A percentile compares a stretch with the other conserved stretches of the same genome.
These are phyloP conservation scores for Monoraphidium neglectum DNA, from an alignment of 139 green algal genomes.

Conservation along the genomic window DNA sequence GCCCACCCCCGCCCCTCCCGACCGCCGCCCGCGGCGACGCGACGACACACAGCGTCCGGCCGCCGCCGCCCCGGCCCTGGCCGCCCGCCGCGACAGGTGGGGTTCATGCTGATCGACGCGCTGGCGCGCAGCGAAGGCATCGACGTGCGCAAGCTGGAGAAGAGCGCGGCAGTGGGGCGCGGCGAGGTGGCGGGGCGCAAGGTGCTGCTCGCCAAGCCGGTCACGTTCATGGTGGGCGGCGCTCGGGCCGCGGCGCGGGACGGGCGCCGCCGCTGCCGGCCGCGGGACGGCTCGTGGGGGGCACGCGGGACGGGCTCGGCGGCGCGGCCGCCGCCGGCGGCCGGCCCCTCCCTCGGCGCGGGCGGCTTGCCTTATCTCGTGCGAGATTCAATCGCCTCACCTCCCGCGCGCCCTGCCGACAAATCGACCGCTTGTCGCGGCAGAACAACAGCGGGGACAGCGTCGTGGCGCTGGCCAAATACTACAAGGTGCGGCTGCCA, in stretches of 20 bases:
- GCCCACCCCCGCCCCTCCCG: neutral
- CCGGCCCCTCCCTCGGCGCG: too few species aligned
- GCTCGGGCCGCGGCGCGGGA: too few species aligned
- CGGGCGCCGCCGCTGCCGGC: too few species aligned
- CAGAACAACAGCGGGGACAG: slow-evolving; percentile 87
- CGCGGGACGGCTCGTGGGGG: too few species aligned
- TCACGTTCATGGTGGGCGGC: slow-evolving; percentile 41
- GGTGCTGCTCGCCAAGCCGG: slow-evolving; percentile 40
- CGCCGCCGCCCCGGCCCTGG: neutral
- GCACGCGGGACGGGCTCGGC: too few species aligned
- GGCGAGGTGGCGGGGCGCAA: slow-evolving; percentile 10
- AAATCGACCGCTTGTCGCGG: too few species aligned
- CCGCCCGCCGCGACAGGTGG: slow-evolving; percentile 43
- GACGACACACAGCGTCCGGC: neutral
- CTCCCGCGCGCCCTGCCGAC: too few species aligned
- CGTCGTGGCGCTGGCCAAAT: slow-evolving; percentile 68
- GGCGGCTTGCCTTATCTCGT: too few species aligned
- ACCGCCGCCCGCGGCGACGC: neutral
- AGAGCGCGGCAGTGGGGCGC: slow-evolving; percentile 66
- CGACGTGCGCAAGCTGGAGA: slow-evolving; percentile 61
- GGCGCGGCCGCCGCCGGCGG: too few species aligned
- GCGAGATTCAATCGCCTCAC: too few species aligned
- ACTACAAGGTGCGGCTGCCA: slow-evolving; percentile 70
- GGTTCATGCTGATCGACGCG: slow-evolving; percentile 84
- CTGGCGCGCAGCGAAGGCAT: slow-evolving; percentile 64